A percentile compares a stretch with the other conserved stretches of the same genome.
phyloP scores from a whole-genome alignment of 306 rosid species.

The Rosa chinensis region DNA sequence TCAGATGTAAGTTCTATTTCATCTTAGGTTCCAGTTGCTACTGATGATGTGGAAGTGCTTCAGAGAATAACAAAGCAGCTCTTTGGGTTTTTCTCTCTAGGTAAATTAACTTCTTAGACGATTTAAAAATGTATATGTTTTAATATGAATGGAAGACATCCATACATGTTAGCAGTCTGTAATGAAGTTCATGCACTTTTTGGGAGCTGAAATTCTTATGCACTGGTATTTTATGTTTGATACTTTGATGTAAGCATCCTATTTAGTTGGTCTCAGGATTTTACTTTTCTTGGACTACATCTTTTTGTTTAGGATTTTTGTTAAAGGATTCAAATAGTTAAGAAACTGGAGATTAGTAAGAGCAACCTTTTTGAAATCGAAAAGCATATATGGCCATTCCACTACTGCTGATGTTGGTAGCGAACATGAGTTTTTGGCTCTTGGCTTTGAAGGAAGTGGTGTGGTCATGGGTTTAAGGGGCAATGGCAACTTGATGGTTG shows the following conservation, averaged over 20 bases:
- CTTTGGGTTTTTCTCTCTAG: constrained; percentile 66
- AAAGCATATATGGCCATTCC: not conserved
- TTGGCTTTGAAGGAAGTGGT: not conserved
- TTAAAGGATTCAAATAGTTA: not conserved
- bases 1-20: constrained; percentile 27
- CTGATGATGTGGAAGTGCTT: constrained; percentile 80
- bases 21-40: constrained; percentile 76
- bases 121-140: not conserved
- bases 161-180: not conserved
- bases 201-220: not conserved
- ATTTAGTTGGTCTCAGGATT: not conserved
- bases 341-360: not conserved
- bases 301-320: not conserved
- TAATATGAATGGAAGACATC: not conserved
- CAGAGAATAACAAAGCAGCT: constrained; percentile 77
- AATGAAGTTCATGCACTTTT: constrained; percentile 4
- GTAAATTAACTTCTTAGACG: constrained; percentile 38
- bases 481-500: not conserved
- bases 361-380: not conserved
- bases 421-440: not conserved
- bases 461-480: not conserved
- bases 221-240: not conserved
- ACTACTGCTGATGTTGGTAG: not conserved
- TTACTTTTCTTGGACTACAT: not conserved
- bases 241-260: not conserved